Evolutionary conservation across 192 early-diverging fungal species (phyloP).

Genomic region (Coemansia sp.): DNA sequence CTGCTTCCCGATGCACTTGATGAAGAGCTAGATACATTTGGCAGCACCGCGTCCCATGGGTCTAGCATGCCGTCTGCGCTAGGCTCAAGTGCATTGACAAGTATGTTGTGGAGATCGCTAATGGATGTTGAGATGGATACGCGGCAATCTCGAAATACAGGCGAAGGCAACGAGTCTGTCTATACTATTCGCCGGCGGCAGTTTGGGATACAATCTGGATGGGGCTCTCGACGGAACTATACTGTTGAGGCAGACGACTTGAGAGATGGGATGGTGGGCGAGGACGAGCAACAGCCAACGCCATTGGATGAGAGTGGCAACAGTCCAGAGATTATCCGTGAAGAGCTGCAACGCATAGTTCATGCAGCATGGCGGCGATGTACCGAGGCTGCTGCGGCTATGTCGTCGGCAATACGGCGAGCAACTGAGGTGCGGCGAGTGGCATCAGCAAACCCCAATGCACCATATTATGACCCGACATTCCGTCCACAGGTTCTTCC

Average conservation of each 20-base stretch:
- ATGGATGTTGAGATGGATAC: constrained; percentile 19
- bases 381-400: constrained; percentile 45
- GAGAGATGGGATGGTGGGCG: constrained; percentile 4
- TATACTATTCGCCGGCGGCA: constrained; percentile 36
- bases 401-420: constrained; percentile 42
- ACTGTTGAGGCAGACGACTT: constrained; percentile 7
- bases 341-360: constrained; percentile 51
- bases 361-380: constrained; percentile 49
- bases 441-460: constrained; percentile 29
- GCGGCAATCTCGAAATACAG: neutral
- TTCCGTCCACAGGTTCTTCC: constrained; percentile 47
- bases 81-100: constrained; percentile 32
- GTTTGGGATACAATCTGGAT: constrained; percentile 20
- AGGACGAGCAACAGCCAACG: constrained; percentile 12
- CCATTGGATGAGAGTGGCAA: constrained; percentile 47
- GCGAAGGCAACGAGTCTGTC: constrained; percentile 4
- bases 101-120: constrained; percentile 37
- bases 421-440: constrained; percentile 32
- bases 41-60: neutral
- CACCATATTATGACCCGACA: constrained; percentile 47
- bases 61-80: neutral
- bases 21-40: constrained; percentile 13
- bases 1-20: constrained; percentile 36
- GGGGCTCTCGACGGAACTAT: constrained; percentile 20
- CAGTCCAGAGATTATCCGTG: constrained; percentile 44